Conservation (phyloP, 106 monocot species). For the Dendrobium nobile region DNA sequence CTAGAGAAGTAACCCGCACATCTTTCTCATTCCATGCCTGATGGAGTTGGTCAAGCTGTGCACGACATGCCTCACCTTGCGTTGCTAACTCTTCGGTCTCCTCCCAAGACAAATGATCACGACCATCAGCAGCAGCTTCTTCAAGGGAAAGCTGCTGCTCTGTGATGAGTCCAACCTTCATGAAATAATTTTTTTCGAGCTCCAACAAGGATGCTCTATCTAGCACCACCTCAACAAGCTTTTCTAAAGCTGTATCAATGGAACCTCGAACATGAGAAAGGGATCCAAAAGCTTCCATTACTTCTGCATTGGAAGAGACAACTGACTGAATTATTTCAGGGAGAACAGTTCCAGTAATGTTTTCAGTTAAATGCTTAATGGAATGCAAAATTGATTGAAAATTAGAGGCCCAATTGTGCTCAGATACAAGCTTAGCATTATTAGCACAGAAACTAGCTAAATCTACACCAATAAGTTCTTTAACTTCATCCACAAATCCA, state of each 20-base stretch:
- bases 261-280: conserved; percentile 83
- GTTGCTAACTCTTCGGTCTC: conserved; percentile 95
- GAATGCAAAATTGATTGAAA: conserved; percentile 46
- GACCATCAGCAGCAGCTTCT: conserved; percentile 62
- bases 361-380: conserved; percentile 49
- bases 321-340: conserved; percentile 67
- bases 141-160: conserved; percentile 80
- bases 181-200: conserved; percentile 78
- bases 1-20: conserved; percentile 41
- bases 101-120: conserved; percentile 97
- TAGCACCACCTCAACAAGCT: conserved; percentile 65
- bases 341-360: conserved; percentile 55
- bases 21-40: conserved; percentile 84
- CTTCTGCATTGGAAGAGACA: conserved; percentile 63
- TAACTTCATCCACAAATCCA: conserved; percentile 54
- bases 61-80: conserved; percentile 84
- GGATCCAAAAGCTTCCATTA: conserved; percentile 90
- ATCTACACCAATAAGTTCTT: conserved; percentile 33
- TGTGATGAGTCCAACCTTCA: conserved; percentile 68
- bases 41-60: conserved; percentile 77
- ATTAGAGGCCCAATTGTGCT: conserved; percentile 54
- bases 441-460: conserved; percentile 15
- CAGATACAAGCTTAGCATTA: conserved; percentile 18
- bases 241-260: conserved; percentile 73
- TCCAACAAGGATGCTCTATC: conserved; percentile 74